Evolutionary conservation across 2,329 filamentous ascomycete genomes (phyloP), one percentile per base, ranked within the genome.

Genomic region (Trichoderma polysporum): DNA sequence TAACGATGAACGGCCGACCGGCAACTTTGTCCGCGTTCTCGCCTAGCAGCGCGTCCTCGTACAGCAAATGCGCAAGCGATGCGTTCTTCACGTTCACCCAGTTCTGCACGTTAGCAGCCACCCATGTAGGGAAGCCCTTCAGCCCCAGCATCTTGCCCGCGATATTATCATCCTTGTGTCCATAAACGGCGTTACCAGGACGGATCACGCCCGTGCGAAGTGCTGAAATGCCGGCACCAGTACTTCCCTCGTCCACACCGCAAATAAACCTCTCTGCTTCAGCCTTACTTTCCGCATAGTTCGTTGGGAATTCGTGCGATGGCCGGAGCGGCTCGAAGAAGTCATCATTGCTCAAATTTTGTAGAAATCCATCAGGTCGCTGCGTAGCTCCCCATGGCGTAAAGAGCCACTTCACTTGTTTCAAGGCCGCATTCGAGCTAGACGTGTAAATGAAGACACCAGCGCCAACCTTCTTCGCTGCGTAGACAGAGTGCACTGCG

Each of bases 191-290:
- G 69, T 85, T 86, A 13, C 81, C 80, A 0, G 85, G 85, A 2
- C 86, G 80, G 69, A 88, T 82, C 56, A 79, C 78, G 8, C 85
- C 85, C 0, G 85, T 87, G 10, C 84, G 80, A 73, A 88, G 84
- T 8, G 74, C 66, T 13, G 25, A 13, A n/a, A 29, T 25, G 4
- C 47, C 25, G 15, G 19, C 35, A 5, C 37, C 22, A 27, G 9
- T 12, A 37, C 68, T 57, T 67, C 63, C 71, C 13, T 66, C 67
- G 72, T 84, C 79, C 29, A 82, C 81, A 9, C 70, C 74, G 66
- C 83, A 82, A 10, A 87, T 80, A 9, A 85, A 69, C 15, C 80
- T 76, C 75, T 87, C 86, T 2, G 84, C 84, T 65, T 81, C 78
- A 7, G 81, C 79, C 71, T 87, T 87, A 61, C 80, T 81, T 22